Percentiles rank a stretch among this genome's conserved stretches.
phyloP scores from a whole-genome alignment of 139 green algal genomes.

The Micromonas commoda region DNA sequence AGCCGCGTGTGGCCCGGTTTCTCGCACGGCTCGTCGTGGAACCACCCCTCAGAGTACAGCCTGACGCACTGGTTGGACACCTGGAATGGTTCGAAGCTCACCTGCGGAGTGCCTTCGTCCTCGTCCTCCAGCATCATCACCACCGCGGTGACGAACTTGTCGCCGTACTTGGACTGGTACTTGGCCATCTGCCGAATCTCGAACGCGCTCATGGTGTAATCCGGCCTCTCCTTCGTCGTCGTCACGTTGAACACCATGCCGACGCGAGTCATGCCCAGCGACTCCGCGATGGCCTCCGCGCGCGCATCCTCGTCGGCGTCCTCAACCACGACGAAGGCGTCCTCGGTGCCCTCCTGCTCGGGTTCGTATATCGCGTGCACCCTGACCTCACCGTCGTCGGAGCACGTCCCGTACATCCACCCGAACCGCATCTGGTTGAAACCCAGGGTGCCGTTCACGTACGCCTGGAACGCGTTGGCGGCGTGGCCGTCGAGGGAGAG shows the following conservation, averaged over 20 bases:
- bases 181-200: conserved; percentile 73
- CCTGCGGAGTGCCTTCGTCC: conserved; percentile 45
- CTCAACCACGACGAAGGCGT: not conserved
- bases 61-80: conserved; percentile 66
- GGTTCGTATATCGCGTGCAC: conserved; percentile 88
- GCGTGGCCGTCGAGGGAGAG: conserved; percentile 86
- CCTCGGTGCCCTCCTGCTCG: conserved; percentile 61
- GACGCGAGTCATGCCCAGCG: conserved; percentile 63
- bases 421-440: conserved; percentile 92
- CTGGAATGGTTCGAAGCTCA: conserved; percentile 89
- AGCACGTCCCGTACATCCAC: conserved; percentile 82
- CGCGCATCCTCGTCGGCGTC: conserved; percentile 50
- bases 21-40: not conserved
- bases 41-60: conserved; percentile 59
- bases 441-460: conserved; percentile 67
- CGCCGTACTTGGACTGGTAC: conserved; percentile 48
- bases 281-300: conserved; percentile 57
- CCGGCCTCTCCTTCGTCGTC: conserved; percentile 53
- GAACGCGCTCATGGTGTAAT: conserved; percentile 76
- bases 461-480: conserved; percentile 85
- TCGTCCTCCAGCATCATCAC: conserved; percentile 60
- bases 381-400: conserved; percentile 55
- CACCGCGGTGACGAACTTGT: conserved; percentile 70
- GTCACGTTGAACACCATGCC: conserved; percentile 84
- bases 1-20: conserved; percentile 20